Evolutionary conservation across 345 rosid genomes (phyloP).

Genomic region (Eucalyptus decipiens): DNA sequence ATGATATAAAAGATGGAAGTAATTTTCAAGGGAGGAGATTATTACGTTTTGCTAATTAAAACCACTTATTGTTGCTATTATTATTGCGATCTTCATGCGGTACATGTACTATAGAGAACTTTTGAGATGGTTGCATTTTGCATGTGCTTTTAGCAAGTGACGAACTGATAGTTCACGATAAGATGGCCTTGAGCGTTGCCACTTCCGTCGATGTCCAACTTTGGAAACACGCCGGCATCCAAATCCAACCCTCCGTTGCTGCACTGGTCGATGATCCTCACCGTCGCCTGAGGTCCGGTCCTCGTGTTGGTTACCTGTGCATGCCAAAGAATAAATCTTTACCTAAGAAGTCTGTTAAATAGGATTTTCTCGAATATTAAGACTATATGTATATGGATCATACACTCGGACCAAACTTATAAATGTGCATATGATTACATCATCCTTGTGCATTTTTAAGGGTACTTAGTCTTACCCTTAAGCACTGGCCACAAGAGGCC

Average conservation of each 20-base stretch:
- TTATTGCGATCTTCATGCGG: not conserved
- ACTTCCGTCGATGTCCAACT: slow-evolving; percentile 17
- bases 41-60: not conserved
- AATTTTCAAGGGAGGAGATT: not conserved
- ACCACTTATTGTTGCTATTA: not conserved
- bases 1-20: not conserved
- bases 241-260: slow-evolving; percentile 40
- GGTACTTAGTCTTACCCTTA: not conserved
- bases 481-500: not conserved
- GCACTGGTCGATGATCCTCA: slow-evolving; percentile 42
- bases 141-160: slow-evolving; percentile 1
- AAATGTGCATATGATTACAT: not conserved
- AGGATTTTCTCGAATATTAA: not conserved
- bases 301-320: slow-evolving; percentile 29
- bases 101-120: not conserved
- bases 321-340: not conserved
- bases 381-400: not conserved
- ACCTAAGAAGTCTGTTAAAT: not conserved
- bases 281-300: slow-evolving; percentile 22
- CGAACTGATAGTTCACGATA: slow-evolving; percentile 32
- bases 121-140: not conserved
- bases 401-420: not conserved
- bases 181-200: slow-evolving; percentile 27
- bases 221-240: slow-evolving; percentile 20
- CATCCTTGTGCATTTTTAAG: not conserved